phyloP scores from a whole-genome alignment of 345 rosid genomes.

The Syzygium oleosum region DNA sequence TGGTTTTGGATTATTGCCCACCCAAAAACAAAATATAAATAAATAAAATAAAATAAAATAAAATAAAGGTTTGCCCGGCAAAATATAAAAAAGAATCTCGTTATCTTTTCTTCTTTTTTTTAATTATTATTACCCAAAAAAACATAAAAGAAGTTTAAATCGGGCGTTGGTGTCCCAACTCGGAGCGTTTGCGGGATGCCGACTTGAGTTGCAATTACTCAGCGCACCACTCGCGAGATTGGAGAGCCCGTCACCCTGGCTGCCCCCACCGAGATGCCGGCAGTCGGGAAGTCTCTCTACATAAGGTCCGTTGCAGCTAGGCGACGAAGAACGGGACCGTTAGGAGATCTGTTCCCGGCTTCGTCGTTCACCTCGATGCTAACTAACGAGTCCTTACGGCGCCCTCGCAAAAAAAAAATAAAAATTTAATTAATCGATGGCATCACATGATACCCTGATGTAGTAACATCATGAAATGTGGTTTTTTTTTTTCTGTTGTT shows the following conservation, averaged over 20 bases:
- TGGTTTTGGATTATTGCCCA: not conserved
- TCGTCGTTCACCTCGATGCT: no score
- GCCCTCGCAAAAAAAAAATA: not conserved
- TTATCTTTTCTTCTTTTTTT: not conserved
- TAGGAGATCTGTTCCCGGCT: not conserved
- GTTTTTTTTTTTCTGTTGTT: not conserved
- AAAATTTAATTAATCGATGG: no score
- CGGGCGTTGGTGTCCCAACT: no score
- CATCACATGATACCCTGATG: not conserved
- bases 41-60: not conserved
- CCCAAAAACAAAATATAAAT: no score
- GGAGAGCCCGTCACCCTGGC: no score
- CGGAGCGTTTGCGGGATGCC: no score
- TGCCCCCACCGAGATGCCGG: no score
- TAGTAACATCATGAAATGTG: not conserved
- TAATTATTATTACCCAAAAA: no score
- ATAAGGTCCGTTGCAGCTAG: not conserved
- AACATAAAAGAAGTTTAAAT: no score
- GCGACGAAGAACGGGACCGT: not conserved
- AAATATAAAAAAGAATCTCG: not conserved
- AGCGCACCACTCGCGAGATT: no score
- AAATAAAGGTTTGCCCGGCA: not conserved
- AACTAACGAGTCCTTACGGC: not conserved
- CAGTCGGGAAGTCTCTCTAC: no score
- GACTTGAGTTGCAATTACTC: no score